Conservation (phyloP, 2,329 filamentous ascomycete species). For the Ophiostoma ips region DNA sequence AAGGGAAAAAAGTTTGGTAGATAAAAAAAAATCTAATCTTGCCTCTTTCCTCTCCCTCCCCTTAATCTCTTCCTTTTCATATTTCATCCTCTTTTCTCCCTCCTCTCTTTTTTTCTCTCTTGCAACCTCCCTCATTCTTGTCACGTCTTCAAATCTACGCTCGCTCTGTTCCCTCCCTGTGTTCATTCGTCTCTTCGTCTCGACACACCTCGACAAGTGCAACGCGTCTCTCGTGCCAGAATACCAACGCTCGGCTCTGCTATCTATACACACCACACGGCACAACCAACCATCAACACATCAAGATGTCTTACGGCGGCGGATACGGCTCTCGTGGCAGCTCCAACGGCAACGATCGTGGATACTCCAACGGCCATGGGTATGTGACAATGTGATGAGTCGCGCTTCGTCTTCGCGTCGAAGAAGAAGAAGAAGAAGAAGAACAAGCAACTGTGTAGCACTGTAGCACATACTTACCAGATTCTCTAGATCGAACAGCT, state of each 20-base stretch:
- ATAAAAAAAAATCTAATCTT: constrained; percentile 11
- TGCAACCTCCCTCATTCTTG: background rate
- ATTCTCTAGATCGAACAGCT: constrained; percentile 17
- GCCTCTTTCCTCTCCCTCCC: too few species aligned
- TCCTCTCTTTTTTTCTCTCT: constrained; percentile 5
- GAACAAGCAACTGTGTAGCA: too few species aligned
- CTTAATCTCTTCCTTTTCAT: constrained; percentile 5
- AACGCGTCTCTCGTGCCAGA: too few species aligned
- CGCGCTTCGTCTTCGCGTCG: background rate
- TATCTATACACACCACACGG: background rate
- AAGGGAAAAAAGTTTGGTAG: constrained; percentile 10
- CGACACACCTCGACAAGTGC: background rate
- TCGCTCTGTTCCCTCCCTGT: background rate
- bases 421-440: too few species aligned
- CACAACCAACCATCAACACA: constrained; percentile 1
- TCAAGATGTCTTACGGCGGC: constrained; percentile 32
- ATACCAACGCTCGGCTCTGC: background rate
- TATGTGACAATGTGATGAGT: background rate
- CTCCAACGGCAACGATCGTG: constrained; percentile 25
- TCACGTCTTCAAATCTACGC: background rate
- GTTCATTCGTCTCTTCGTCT: background rate
- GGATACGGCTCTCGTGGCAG: constrained; percentile 26
- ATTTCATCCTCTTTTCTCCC: background rate
- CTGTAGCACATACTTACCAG: background rate
- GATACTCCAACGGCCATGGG: constrained; percentile 19